Base-by-base conservation (phyloP, 1,284 basidiomycete genomes). In the Ceratobasidium sp. region DNA sequence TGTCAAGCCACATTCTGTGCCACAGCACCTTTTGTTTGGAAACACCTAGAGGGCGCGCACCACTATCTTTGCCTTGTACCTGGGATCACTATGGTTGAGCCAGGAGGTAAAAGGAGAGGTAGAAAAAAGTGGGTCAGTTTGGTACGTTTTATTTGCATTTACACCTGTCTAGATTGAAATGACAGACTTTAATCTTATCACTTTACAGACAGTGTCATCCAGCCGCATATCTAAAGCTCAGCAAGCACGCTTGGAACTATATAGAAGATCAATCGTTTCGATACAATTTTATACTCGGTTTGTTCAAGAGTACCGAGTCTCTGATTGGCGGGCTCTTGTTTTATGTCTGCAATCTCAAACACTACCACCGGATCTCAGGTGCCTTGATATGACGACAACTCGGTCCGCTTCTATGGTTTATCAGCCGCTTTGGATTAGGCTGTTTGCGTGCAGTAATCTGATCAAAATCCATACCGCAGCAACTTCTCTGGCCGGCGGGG, bases 21-120 rank as follows among this genome's bases (percentile, higher is more conserved):
- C 16, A 46, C 46, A 9, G 12, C 46, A n/a, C 43, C 62, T 9
- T 50, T 65, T 18, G 46, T 65, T 32, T 65, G 62, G 62, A 30
- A 36, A 23, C 46, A 65, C 23, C 45, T 65, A 10, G 23, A 34
- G 6, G 62, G 48, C 45, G 46, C 34, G 10, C 62, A 65, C 3
- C 4, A 65, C 50, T 46, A 50, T 21, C 36, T 65, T 3, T 2
- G 3, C 1, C 32, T 65, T 4, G 16, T 65, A 12, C 46, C 62
- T 10, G 62, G 62, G 30, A 55, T 55, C 53, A 55, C 28, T 30
- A 6, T 32, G 10, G 34, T 23, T 2, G 53, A 34, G 16, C 43
- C 43, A 4, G 18, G 18, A 10, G 43, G 43, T 10, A 45, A 45
- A 18, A 9, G 43, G 18, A 45, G 18, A 45, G 43, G 43, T 6